phyloP scores from a whole-genome alignment of 345 rosid genomes.

The Adansonia digitata region DNA sequence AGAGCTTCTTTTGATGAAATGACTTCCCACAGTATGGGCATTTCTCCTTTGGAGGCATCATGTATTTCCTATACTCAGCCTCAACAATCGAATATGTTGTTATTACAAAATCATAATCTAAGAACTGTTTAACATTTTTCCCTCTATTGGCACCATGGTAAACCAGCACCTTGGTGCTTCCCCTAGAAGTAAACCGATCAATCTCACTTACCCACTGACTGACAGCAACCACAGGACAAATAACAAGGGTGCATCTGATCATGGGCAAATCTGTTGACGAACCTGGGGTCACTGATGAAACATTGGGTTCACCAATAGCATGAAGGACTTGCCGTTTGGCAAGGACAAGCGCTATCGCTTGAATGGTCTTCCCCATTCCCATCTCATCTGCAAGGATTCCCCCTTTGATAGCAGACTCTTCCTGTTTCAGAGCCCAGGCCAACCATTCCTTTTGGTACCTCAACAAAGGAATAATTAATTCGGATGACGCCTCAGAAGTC shows the following conservation, averaged over 20 bases:
- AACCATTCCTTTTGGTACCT: conserved; percentile 95
- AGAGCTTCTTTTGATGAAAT: conserved; percentile 44
- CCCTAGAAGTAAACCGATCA: conserved; percentile 58
- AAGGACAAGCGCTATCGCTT: conserved; percentile 92
- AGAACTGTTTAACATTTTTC: conserved; percentile 44
- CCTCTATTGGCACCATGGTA: conserved; percentile 80
- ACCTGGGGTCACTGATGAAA: conserved; percentile 17
- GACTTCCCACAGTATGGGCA: conserved; percentile 64
- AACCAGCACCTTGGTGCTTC: conserved; percentile 73
- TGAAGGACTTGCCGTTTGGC: conserved; percentile 46
- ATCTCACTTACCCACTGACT: conserved; percentile 90
- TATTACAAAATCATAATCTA: conserved; percentile 72
- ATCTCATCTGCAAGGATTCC: conserved; percentile 99
- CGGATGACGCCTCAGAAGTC: conserved; percentile 61
- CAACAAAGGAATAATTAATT: conserved; percentile 63
- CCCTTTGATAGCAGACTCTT: conserved; percentile 55
- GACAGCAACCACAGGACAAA: conserved; percentile 93
- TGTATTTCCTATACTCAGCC: conserved; percentile 62
- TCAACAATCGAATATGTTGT: conserved; percentile 84
- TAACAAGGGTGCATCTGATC: conserved; percentile 62
- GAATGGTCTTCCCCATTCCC: conserved; percentile 99
- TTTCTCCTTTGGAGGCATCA: conserved; percentile 62
- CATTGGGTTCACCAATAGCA: conserved; percentile 16
- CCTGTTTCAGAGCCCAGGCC: conserved; percentile 92
- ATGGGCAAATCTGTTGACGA: conserved; percentile 32